These are phyloP conservation scores for Gossypium rotundifolium DNA, from an alignment of 345 rosid species.

Conservation along the genomic window DNA sequence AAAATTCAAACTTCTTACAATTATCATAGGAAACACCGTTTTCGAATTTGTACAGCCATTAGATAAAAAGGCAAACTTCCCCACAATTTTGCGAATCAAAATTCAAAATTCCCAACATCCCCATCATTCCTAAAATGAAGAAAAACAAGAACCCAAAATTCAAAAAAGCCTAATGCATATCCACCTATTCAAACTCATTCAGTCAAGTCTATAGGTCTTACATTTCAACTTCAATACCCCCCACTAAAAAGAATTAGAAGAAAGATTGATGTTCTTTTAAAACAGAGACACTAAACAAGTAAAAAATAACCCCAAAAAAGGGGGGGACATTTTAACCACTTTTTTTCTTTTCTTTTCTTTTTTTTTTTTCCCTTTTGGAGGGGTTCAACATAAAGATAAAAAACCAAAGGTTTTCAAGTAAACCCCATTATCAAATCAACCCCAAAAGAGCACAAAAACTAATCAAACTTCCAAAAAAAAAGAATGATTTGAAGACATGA, in stretches of 20 bases:
- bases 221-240: not conserved
- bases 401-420: not conserved
- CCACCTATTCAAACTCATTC: not conserved
- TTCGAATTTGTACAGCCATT: not conserved
- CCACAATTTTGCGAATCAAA: not conserved
- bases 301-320: not conserved
- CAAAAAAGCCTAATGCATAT: not conserved
- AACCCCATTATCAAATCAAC: not conserved
- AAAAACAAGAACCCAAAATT: slow-evolving; percentile 5
- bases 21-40: not conserved
- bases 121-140: not conserved
- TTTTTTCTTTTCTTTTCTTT: not conserved
- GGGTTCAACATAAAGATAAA: not conserved
- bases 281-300: not conserved
- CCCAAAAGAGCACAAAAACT: not conserved
- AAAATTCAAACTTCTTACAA: not conserved
- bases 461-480: not conserved
- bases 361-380: not conserved
- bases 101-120: not conserved
- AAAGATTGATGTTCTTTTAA: not conserved
- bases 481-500: not conserved
- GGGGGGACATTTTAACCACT: not conserved
- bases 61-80: not conserved
- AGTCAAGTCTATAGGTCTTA: not conserved
- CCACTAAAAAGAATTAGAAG: not conserved